Conservation (phyloP, 352 stramenopile genomes). For the Globisporangium rhizosaccharum region DNA sequence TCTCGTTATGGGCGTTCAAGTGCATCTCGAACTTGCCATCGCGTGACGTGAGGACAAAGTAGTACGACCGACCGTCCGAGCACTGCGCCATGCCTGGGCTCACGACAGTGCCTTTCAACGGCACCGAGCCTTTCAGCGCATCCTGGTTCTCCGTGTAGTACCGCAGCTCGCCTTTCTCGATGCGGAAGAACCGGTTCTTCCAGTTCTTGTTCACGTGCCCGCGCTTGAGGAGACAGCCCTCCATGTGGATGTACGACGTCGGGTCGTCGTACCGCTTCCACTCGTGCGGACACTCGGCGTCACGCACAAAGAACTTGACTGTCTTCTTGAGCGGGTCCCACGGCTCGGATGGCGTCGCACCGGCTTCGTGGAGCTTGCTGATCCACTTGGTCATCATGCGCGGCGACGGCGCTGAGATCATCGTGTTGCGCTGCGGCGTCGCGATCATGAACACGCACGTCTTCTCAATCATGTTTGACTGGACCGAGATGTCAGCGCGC, state of each 20-base stretch:
- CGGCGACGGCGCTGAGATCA: constrained; percentile 74
- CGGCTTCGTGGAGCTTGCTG: constrained; percentile 58
- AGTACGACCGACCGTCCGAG: constrained; percentile 74
- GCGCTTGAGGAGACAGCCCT: constrained; percentile 77
- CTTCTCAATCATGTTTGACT: constrained; percentile 78
- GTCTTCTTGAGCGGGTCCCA: constrained; percentile 80
- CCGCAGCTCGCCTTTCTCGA: constrained; percentile 70
- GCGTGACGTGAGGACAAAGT: constrained; percentile 81
- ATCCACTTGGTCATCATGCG: constrained; percentile 85
- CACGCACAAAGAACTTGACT: constrained; percentile 75
- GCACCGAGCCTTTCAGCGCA: constrained; percentile 60
- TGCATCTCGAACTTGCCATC: constrained; percentile 85
- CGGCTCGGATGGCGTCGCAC: constrained; percentile 53
- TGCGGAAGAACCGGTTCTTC: constrained; percentile 87
- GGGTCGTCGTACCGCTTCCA: constrained; percentile 85
- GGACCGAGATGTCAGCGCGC: constrained; percentile 75
- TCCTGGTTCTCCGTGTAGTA: constrained; percentile 85
- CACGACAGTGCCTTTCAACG: constrained; percentile 75
- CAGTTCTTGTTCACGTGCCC: constrained; percentile 85
- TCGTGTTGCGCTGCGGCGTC: constrained; percentile 68
- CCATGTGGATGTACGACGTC: constrained; percentile 84
- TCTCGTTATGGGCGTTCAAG: constrained; percentile 74
- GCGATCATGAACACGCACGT: constrained; percentile 80
- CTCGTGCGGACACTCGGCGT: constrained; percentile 68
- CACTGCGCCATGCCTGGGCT: constrained; percentile 80